Conservation (phyloP, 129 eudicot genomes). For the Helianthus tuberosus region DNA sequence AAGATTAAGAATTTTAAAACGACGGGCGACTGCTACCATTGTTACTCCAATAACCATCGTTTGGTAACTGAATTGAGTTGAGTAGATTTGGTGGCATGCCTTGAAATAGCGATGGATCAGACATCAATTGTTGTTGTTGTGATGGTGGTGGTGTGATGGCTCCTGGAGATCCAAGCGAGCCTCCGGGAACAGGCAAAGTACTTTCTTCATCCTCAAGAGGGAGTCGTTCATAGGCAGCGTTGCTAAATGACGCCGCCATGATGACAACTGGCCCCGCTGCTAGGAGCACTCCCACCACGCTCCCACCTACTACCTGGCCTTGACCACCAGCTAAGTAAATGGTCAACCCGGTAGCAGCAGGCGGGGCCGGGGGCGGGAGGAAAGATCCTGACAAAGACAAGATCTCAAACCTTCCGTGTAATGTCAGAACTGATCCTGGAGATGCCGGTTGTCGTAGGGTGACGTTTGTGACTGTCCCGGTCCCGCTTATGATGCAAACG, state of each 20-base stretch:
- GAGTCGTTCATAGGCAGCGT: constrained; percentile 79
- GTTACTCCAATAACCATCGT: constrained; percentile 66
- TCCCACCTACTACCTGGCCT: constrained; percentile 86
- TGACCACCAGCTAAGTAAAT: constrained; percentile 79
- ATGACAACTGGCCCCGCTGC: constrained; percentile 81
- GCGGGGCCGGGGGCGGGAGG: constrained; percentile 85
- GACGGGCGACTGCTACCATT: constrained; percentile 51
- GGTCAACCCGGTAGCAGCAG: constrained; percentile 69
- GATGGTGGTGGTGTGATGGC: constrained; percentile 40
- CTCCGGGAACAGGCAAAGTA: constrained; percentile 47
- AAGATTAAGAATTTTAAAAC: constrained; percentile 15
- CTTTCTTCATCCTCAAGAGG: constrained; percentile 74
- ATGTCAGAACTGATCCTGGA: constrained; percentile 55
- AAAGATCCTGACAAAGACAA: constrained; percentile 71
- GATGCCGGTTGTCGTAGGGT: constrained; percentile 75
- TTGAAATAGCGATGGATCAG: constrained; percentile 57
- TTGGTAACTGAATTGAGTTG: constrained; percentile 60
- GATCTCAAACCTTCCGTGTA: constrained; percentile 82
- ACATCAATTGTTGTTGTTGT: constrained; percentile 47
- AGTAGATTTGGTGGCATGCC: constrained; percentile 63
- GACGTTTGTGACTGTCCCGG: constrained; percentile 68
- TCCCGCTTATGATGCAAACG: constrained; percentile 74
- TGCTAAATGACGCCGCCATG: constrained; percentile 84
- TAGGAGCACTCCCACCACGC: constrained; percentile 66
- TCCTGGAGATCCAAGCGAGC: constrained; percentile 66